Evolutionary conservation across 2,329 filamentous ascomycete genomes (phyloP), one percentile per base, ranked within the genome.

Genomic region (Aspergillus sp.): DNA sequence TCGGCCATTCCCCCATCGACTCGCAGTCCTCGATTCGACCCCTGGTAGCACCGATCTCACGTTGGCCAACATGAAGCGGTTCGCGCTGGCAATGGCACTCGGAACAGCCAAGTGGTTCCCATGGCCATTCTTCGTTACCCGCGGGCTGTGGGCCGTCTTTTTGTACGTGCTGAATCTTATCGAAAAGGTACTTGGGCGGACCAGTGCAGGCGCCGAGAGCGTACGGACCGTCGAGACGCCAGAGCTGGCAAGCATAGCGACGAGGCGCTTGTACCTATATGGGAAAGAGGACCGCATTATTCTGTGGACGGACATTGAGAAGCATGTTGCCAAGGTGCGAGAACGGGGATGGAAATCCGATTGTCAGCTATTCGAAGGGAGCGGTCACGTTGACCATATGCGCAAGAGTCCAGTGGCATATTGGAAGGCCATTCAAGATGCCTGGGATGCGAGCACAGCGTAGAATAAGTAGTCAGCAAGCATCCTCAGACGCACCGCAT

Each of bases 371-470:
- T 60, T 60, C 34, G 46, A 51, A 17, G 58, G 58, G 9, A 55
- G 52, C 38, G 58, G 46, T 2, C 51, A 60, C 50, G 52, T 60
- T n/a, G 43, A 51, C 15, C 58, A 60, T 51, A 60, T 60, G 58
- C 43, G 52, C 13, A 50, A 7, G 25, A 19, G 25, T 13, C 52
- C 58, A 15, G 58, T 50, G 17, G 38, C 15, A n/a, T 60, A 60
- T 25, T 60, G 58, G 58, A 28, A 34, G 23, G 51, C 52, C 1
- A 51, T 60, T 13, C 9, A 28, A 43, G 15, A 30, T 22, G 23
- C 51, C 5, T 60, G 57, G 57, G 43, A 49, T 13, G 46, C 51
- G 4, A 17, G 34, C 9, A 15, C 8, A 11, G 15, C 34, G 15
- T 15, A 13, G 4, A 13, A 1, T 4, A 41, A 13, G 17, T 41